Evolutionary conservation across 106 monocot genomes (phyloP).

Genomic region (Apostasia ramifera): DNA sequence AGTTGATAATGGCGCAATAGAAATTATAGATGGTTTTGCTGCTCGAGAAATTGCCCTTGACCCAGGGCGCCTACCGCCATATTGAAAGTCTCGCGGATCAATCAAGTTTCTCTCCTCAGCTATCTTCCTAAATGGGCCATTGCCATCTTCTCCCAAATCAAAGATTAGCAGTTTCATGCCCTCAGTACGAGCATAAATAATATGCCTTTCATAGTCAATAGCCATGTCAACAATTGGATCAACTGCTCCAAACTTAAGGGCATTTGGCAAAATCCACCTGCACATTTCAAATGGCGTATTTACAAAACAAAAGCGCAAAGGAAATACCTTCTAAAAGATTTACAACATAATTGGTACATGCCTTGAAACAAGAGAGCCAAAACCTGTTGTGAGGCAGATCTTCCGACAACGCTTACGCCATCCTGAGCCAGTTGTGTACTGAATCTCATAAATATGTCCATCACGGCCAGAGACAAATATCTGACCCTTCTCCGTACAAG

Average conservation of each 20-base stretch:
- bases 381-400: slow-evolving; percentile 74
- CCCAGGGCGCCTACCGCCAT: slow-evolving; percentile 42
- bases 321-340: too few relatives aligned
- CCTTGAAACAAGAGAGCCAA: slow-evolving; percentile 80
- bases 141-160: slow-evolving; percentile 78
- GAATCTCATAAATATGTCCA: slow-evolving; percentile 90
- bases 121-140: slow-evolving; percentile 69
- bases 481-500: slow-evolving; percentile 70
- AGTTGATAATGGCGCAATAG: slow-evolving; percentile 63
- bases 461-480: slow-evolving; percentile 91
- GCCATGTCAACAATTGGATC: slow-evolving; percentile 91
- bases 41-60: slow-evolving; percentile 42
- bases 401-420: slow-evolving; percentile 87
- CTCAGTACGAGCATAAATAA: slow-evolving; percentile 78
- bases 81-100: slow-evolving; percentile 82
- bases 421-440: slow-evolving; percentile 72
- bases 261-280: slow-evolving; percentile 86
- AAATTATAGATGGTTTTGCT: slow-evolving; percentile 65
- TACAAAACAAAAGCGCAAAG: neutral
- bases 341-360: slow-evolving; percentile 7
- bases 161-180: slow-evolving; percentile 82
- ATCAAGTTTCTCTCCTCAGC: slow-evolving; percentile 82
- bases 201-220: slow-evolving; percentile 84
- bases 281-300: neutral
- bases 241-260: slow-evolving; percentile 79